A percentile compares a stretch with the other conserved stretches of the same genome.
These are phyloP conservation scores for Pythium graminicola DNA, from an alignment of 352 stramenopile genomes.

Conservation along the genomic window DNA sequence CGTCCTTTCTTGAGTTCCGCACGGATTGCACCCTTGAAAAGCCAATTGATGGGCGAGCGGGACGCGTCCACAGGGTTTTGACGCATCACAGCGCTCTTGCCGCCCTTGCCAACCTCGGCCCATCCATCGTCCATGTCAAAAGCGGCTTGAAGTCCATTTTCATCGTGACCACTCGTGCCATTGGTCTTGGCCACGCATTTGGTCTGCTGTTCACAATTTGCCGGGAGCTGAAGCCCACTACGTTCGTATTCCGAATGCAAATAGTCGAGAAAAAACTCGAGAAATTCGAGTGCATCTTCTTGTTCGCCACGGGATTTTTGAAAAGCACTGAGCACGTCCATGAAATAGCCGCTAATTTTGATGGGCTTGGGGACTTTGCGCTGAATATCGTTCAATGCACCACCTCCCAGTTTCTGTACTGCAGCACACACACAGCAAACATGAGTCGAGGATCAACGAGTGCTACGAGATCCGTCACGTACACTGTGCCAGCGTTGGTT, in stretches of 20 bases:
- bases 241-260: conserved; percentile 78
- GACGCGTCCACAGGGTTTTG: conserved; percentile 60
- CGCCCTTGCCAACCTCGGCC: conserved; percentile 69
- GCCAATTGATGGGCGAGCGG: conserved; percentile 76
- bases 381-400: conserved; percentile 26
- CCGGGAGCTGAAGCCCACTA: conserved; percentile 50
- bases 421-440: neutral
- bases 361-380: conserved; percentile 61
- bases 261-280: conserved; percentile 83
- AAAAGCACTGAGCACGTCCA: conserved; percentile 75
- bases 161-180: neutral
- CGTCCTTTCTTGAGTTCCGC: conserved; percentile 69
- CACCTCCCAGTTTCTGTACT: conserved; percentile 22
- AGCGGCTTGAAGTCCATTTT: conserved; percentile 9
- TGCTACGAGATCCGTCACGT: conserved; percentile 16
- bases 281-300: conserved; percentile 80
- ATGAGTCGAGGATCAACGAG: neutral
- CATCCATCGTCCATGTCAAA: conserved; percentile 58
- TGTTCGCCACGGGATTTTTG: conserved; percentile 78
- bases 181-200: conserved; percentile 23
- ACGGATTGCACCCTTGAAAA: conserved; percentile 77
- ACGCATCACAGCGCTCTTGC: conserved; percentile 70
- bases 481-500: conserved; percentile 64
- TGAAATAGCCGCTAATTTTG: conserved; percentile 75
- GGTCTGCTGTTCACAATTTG: conserved; percentile 55